Base-by-base conservation (phyloP, 2,329 filamentous ascomycete genomes). In the Phoma sp. region DNA sequence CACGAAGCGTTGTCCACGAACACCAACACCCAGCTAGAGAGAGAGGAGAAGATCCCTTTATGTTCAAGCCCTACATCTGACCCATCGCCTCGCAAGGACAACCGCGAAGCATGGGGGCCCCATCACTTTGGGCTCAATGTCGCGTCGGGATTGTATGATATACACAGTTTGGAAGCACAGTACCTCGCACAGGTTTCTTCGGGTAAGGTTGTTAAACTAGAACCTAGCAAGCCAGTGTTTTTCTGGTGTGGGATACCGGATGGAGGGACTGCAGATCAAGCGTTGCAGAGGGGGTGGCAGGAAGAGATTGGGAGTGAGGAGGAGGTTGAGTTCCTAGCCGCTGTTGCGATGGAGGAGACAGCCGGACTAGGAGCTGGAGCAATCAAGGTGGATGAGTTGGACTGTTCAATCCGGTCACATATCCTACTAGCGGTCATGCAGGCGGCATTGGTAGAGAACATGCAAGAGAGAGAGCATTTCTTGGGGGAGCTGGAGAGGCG, bases 381-480 rank as follows among this genome's bases (percentile, higher is more conserved):
- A 55, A 55, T 55, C 40, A 55, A 55, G 39, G 22, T 55, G 40
- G 45, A 55, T 51, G 46, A 46, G 52, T 46, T 55, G 46, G 46
- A 55, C 52, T 55, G 45, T 51, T 51, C 52, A 51, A 55, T 55
- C 27, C 45, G 52, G 45, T 51, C 52, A 51, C 52, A 55, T 55
- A 55, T 55, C 46, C 52, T 55, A 51, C 52, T 55, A 37, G 52
- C 46, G 45, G 52, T 55, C 45, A 51, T 55, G 52, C 45, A 51
- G 46, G 52, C 52, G 44, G 52, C 52, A 40, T 50, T 50, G 45
- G 52, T 55, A 44, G 15, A 55, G 44, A 55, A 55, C 45, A 55
- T 49, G 39, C 52, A 55, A 55, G 52, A 55, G 52, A 55, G 52
- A 22, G 45, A 55, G 52, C 52, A 50, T 55, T 55, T 55, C 46